These are phyloP conservation scores for Globisporangium ultimum DNA, from an alignment of 352 stramenopile genomes.

Conservation along the genomic window DNA sequence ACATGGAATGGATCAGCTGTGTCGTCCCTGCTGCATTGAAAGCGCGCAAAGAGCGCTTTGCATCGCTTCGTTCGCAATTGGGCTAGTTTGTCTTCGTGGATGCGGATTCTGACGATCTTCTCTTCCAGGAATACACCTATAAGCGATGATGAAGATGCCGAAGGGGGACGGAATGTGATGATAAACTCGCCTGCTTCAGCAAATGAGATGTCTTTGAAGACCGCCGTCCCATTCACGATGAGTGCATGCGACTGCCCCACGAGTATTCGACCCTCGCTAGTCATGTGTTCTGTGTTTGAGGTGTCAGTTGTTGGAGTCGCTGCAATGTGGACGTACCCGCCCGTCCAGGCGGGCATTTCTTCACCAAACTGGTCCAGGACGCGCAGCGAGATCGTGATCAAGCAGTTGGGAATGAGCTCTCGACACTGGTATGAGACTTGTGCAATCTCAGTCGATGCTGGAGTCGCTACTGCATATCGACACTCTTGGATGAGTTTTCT, in stretches of 20 bases:
- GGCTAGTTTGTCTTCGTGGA: slow-evolving; percentile 28
- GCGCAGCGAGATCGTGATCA: slow-evolving; percentile 29
- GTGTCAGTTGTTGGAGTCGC: slow-evolving; percentile 4
- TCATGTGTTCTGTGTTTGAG: not conserved
- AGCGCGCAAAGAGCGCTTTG: slow-evolving; percentile 26
- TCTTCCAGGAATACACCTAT: slow-evolving; percentile 9
- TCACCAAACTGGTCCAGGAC: slow-evolving; percentile 59
- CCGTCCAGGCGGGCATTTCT: slow-evolving; percentile 22
- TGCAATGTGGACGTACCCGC: slow-evolving; percentile 24
- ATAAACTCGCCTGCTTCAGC: slow-evolving; percentile 35
- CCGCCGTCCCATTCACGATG: slow-evolving; percentile 34
- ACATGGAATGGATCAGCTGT: slow-evolving; percentile 11
- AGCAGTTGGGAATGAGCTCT: slow-evolving; percentile 41
- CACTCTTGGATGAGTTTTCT: slow-evolving; percentile 28
- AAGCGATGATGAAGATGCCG: slow-evolving; percentile 5
- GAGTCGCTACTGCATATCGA: slow-evolving; percentile 15
- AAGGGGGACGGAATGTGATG: slow-evolving; percentile 26
- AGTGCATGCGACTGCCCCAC: slow-evolving; percentile 6
- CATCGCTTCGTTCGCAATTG: slow-evolving; percentile 21
- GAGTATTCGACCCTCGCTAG: slow-evolving; percentile 3
- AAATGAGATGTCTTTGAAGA: slow-evolving; percentile 42
- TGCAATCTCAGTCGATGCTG: slow-evolving; percentile 38
- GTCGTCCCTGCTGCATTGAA: slow-evolving; percentile 22
- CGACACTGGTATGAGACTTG: slow-evolving; percentile 44
- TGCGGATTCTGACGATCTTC: slow-evolving; percentile 38